Base-by-base conservation (phyloP, 2,329 filamentous ascomycete genomes). In the Nannizziopsis arthrosporioides region DNA sequence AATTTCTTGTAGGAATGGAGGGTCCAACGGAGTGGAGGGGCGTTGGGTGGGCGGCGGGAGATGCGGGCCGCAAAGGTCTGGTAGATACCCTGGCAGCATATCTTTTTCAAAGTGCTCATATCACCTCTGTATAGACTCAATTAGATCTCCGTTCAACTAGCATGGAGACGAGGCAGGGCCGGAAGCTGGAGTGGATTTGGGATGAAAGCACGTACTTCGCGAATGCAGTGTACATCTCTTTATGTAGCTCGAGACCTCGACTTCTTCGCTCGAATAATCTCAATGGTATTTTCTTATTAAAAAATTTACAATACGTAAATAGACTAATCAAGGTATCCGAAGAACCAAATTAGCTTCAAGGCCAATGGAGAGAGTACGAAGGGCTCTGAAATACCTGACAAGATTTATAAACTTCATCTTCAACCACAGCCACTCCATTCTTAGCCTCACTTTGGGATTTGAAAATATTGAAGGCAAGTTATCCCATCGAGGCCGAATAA, bases 171-270 rank as follows among this genome's bases (percentile, higher is more conserved):
- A 30, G 9, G 19, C 11, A 18, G 40, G 30, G 58, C 50, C 35
- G 10, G 7, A 12, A 30, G 39, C 15, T 41, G 17, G n/a, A n/a
- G n/a, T n/a, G n/a, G n/a, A 27, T 27, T 27, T 27, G 22, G 22
- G 22, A 27, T 27, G 22, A 19, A 17, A 14, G 14, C 11, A 42
- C 27, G 55, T 68, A 73, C 57, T 53, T 55, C 18, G 72, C 71
- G 52, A 74, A 72, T 17, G 67, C 62, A 18, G 56, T 63, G 56
- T 74, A 75, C 67, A 75, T 70, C 19, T 59, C 52, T 40, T 61
- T 51, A 50, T 75, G 71, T n/a, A 74, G 59, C 7, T 62, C 54
- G 36, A 59, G 58, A 9, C 66, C 69, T 35, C 67, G 59, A 8
- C 54, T 45, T 14, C 66, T 63, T 35, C 69, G 60, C 37, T 64